phyloP scores from a whole-genome alignment of 768 basidiomycete species.

The Boletus rubropictus region DNA sequence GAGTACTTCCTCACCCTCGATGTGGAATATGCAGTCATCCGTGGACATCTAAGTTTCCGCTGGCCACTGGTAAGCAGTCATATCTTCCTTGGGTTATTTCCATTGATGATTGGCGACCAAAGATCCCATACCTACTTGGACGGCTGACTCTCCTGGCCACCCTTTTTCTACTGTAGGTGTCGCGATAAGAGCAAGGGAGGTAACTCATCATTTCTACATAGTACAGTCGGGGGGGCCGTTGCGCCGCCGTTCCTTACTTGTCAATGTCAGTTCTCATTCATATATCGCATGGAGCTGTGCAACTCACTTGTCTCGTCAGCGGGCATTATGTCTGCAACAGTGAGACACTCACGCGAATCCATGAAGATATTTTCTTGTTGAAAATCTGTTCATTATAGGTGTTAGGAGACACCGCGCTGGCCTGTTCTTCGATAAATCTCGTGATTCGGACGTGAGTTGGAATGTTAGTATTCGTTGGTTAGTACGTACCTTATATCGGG shows the following conservation, averaged over 20 bases:
- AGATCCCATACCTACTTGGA: background rate
- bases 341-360: background rate
- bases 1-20: background rate
- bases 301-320: background rate
- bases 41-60: background rate
- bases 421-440: background rate
- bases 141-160: background rate
- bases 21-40: background rate
- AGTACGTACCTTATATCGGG: background rate
- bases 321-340: background rate
- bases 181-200: no score
- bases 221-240: background rate
- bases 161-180: background rate
- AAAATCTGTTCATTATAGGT: background rate
- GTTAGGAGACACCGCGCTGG: background rate
- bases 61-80: background rate
- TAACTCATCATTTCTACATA: background rate
- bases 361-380: background rate
- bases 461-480: background rate
- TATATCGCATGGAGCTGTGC: no score
- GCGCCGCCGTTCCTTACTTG: background rate
- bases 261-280: background rate
- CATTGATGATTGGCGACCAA: no score
- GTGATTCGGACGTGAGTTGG: background rate
- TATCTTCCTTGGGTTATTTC: background rate